A percentile compares a stretch with the other conserved stretches of the same genome.
Conservation (phyloP, 129 eudicot genomes). For the Oenanthe sinensis region DNA sequence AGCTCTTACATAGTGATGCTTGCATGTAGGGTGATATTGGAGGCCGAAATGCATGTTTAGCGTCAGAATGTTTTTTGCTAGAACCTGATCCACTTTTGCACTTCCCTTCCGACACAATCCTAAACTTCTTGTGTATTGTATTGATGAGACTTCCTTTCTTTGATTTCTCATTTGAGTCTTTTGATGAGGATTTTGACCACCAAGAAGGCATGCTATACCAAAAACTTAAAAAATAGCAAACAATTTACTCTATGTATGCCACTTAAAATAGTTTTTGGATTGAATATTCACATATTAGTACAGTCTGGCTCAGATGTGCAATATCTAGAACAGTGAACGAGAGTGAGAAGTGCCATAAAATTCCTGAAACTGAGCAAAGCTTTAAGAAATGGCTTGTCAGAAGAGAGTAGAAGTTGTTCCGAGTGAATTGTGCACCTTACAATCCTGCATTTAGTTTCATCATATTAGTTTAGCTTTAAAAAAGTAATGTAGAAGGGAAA, state of each 20-base stretch:
- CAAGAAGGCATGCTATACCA: conserved; percentile 44
- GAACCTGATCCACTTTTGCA: conserved; percentile 9
- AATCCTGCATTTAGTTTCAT: conserved; percentile 1
- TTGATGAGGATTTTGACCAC: conserved; percentile 53
- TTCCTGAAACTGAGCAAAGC: background rate
- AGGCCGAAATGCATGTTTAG: conserved; percentile 27
- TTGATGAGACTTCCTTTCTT: conserved; percentile 33
- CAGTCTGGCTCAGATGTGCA: background rate
- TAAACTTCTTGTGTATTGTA: conserved; percentile 40
- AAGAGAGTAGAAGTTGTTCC: background rate
- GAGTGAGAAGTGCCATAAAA: background rate
- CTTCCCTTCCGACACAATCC: conserved; percentile 26
- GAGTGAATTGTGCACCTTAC: background rate
- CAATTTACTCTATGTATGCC: background rate
- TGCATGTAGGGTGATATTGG: conserved; percentile 24
- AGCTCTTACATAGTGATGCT: conserved; percentile 37
- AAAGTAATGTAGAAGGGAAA: background rate
- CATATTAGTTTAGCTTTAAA: background rate
- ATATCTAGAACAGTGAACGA: background rate
- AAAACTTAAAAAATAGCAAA: background rate
- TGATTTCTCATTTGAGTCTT: conserved; percentile 41
- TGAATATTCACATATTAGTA: conserved; percentile 11
- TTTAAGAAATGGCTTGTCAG: background rate
- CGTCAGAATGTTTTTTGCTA: conserved; percentile 18
- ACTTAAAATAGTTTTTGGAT: conserved; percentile 3